Evolutionary conservation across 495 filamentous ascomycete genomes (phyloP), one percentile per base, ranked within the genome.

Genomic region (Podospora pseudocomata): DNA sequence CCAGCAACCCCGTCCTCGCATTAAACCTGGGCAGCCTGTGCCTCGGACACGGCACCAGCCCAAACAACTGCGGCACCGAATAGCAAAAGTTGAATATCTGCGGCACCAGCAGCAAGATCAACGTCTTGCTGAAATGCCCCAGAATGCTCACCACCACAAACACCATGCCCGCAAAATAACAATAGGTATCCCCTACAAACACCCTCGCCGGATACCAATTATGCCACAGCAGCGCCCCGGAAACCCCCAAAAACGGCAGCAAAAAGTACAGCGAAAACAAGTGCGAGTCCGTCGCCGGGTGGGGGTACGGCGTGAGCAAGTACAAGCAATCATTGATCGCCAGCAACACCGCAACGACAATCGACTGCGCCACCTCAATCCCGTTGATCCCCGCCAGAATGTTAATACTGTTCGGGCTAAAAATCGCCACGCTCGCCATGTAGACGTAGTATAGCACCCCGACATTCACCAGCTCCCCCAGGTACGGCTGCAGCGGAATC

Each of bases 151-250:
- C 95, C 65, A 97, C 93, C 19, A 93, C 96, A 74, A 99, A 98
- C 13, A 97, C 92, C 94, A 98, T 99, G 67, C 95, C 95, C 0
- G 95, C 94, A 73, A 99, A 96, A 78, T 99, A 99, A 84, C 95
- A 99, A 82, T 98, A 99, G 19, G 95, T 99, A 75, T 99, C 95
- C 27, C 95, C 95, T 0, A 97, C 94, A 74, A 99, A 99, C 1
- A 97, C 96, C 65, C 88, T 88, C 16, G 94, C 91, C 1, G 95
- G 95, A 76, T 94, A 99, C 92, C 93, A 96, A 74, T 99, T 99
- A 80, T 99, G 93, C 76, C 77, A 87, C 71, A 93, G 85, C 27
- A 99, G 86, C 1, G 95, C 96, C 26, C 90, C 75, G 18, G 93
- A 97, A 53, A 97, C 95, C 34, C 93, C 95, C 39, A 97, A 83